Base-by-base conservation (phyloP, 148 eudicot genomes). In the Selenicereus undatus region DNA sequence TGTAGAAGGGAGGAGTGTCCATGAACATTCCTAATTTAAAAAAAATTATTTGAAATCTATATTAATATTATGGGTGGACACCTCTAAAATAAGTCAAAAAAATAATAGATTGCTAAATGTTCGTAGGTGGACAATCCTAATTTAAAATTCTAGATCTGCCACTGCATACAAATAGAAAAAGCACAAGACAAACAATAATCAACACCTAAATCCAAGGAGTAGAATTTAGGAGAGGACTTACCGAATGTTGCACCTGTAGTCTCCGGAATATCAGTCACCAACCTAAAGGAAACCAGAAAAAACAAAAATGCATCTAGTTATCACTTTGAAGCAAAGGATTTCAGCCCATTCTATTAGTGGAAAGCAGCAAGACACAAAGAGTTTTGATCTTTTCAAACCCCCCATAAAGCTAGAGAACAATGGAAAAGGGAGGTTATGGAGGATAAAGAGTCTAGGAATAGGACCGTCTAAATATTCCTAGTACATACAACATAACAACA, bases 181-280 rank as follows among this genome's bases (percentile, higher is more conserved):
- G 5, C 43, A 39, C 52, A 48, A 10, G 52, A 11, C 52, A 48
- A 48, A 12, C 14, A 39, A 39, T 39, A 39, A 10, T 48, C 13
- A 12, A 12, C 52, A 56, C n/a, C 22, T 18, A 56, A 56, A 0
- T 16, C 16, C 22, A 56, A 56, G n/a, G 62, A 0, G 4, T 56
- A 56, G 60, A 45, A 36, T 2, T 11, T 22, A 43, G 56, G 8
- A 73, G 29, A 18, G 50, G 16, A 86, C 91, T 84, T 56, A 92
- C 96, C 96, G 76, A 89, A 92, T 80, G 81, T 71, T 36, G 81
- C 84, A 29, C 80, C 90, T 11, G 93, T 90, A 56, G 91, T 89
- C 80, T 84, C 96, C 20, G 96, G 96, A 78, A 92, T 92, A 87
- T 92, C 83, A 77, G 81, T 84, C 78, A 84, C 86, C 86, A 84